Base-by-base conservation (phyloP, 768 basidiomycete species). In the Saitozyma podzolica region DNA sequence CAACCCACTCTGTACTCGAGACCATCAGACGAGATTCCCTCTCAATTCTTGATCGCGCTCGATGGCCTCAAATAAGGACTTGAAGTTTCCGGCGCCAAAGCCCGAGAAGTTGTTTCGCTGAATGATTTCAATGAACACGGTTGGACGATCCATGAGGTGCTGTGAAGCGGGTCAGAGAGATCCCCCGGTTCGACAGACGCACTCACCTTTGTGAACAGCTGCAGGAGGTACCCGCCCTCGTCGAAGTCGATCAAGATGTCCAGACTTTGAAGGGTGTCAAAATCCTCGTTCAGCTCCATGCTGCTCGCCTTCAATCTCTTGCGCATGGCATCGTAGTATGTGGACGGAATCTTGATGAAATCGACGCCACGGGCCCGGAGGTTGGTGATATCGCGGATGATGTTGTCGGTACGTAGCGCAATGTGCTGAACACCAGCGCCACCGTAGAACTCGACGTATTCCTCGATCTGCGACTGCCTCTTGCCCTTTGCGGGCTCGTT, bases 391-490 rank as follows among this genome's bases (percentile, higher is more conserved):
- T 17, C 54, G 19, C 40, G 19, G 54, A 55, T 55, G 54, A 55
- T 55, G 54, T 55, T 40, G 54, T 20, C 39, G 29, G 54, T 55
- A 37, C 54, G 20, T 14, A 55, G 54, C 9, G 54, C 54, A 8
- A 55, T 55, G 41, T 55, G 54, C 54, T 55, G 54, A 40, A 55
- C 54, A 4, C 54, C 54, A 3, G 54, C 54, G 9, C 54, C 54
- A 20, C 54, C 54, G 39, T 55, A 55, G 19, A 55, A 55, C 2
- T 55, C 19, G 14, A 55, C 40, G 41, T 55, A 55, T 19, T 55
- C 54, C 40, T 55, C 54, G 19, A 55, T 55, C 54, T 55, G 54
- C n/a, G 19, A 20, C 39, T 55, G 17, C 40, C 40, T 55, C 19
- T 20, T 40, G n/a, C 54, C 54, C 2, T 55, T 17, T 2, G 54